These are phyloP conservation scores for Phaeoacremonium minimum DNA, from an alignment of 2,329 filamentous ascomycete genomes.

Conservation along the genomic window DNA sequence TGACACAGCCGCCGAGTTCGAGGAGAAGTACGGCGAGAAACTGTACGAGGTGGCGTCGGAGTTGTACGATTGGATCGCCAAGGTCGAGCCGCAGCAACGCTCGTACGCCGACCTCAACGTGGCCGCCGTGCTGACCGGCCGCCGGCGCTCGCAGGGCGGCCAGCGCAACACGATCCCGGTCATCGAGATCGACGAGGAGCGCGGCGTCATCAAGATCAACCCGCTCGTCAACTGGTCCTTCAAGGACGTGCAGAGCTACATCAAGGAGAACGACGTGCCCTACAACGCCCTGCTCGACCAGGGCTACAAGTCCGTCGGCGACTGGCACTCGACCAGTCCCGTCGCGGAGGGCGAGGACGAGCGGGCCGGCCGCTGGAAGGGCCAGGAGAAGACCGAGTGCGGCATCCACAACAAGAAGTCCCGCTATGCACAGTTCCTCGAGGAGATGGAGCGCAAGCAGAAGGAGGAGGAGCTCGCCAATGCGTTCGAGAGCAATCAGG, in stretches of 20 bases:
- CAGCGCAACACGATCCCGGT: constrained; percentile 87
- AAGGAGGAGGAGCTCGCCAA: constrained; percentile 12
- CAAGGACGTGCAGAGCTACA: constrained; percentile 81
- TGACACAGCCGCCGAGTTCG: constrained; percentile 72
- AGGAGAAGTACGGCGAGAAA: constrained; percentile 72
- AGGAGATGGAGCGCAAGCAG: constrained; percentile 57
- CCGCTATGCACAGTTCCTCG: constrained; percentile 81
- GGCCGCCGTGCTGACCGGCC: constrained; percentile 86
- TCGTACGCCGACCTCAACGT: constrained; percentile 86
- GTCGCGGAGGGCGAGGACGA: constrained; percentile 92
- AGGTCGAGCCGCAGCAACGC: constrained; percentile 92
- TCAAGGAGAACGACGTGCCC: constrained; percentile 80
- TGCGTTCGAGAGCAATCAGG: constrained; percentile 8
- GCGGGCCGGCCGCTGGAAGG: constrained; percentile 95
- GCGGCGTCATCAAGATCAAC: constrained; percentile 94
- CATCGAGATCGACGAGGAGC: constrained; percentile 84
- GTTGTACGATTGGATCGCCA: constrained; percentile 94
- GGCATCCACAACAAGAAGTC: constrained; percentile 98
- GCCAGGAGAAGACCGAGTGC: constrained; percentile 92
- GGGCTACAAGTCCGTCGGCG: constrained; percentile 97
- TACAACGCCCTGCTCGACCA: constrained; percentile 88
- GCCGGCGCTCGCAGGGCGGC: constrained; percentile 86
- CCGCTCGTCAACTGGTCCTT: constrained; percentile 94
- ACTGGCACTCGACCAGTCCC: constrained; percentile 95
- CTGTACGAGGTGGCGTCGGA: constrained; percentile 84